Evolutionary conservation across 1,139 yeast species (phyloP), one percentile per base, ranked within the genome.

Genomic region (Yamadazyma oceani): DNA sequence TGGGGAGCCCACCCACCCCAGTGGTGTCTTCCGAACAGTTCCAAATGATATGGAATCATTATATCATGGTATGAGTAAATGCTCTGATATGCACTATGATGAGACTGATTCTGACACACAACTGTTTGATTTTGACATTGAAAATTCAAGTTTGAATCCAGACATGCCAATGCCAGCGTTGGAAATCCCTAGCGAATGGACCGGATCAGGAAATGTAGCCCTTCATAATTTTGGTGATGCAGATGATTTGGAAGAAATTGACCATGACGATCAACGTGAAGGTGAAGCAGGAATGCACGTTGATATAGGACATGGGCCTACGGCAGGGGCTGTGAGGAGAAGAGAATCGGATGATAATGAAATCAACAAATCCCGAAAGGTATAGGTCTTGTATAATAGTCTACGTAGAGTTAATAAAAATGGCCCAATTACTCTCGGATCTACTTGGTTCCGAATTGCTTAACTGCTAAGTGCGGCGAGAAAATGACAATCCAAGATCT

Each of bases 221-320:
- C 36, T 57, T 26, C 49, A 49, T 26, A 63, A 58, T 38, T 33
- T 43, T 1, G 75, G 75, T 11, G 53, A 60, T 38, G 75, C 72
- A 5, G 75, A 69, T 46, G 75, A 65, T 45, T 51, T 64, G 27
- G 66, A 49, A 23, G 48, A 46, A 4, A 49, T 47, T 5, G 57
- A 46, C 10, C 44, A 44, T 5, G 46, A 46, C 5, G 45, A 36
- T 2, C 45, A 42, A 1, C 51, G 44, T 3, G 54, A 48, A 5
- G 30, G 16, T 8, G 62, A 50, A 13, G 75, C 75, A 1, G 75
- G 73, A 2, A 70, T 71, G 76, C 50, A 63, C 38, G 73, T 71
- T 17, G 71, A 69, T 37, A 58, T 71, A n/a, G 74, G 72, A 15
- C 62, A 51, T 41, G 66, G 64, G 7, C 57, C 67, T 3, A 51